phyloP scores from a whole-genome alignment of 805 yeast genomes.

The Nakazawaea wyomingensis region DNA sequence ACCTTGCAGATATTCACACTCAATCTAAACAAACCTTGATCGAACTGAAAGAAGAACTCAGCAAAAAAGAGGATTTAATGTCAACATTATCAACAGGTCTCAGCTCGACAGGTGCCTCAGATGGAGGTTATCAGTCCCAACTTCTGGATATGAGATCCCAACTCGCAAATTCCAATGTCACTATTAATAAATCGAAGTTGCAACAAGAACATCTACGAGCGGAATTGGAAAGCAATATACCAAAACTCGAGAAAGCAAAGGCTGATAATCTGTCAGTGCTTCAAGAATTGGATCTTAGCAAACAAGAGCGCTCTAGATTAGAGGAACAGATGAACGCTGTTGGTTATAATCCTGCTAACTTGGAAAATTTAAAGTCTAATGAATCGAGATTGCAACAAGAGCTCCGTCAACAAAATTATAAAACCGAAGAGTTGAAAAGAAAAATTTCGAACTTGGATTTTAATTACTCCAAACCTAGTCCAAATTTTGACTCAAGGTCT shows the following conservation, averaged over 20 bases:
- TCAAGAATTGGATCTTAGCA: constrained; percentile 38
- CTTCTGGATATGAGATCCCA: constrained; percentile 56
- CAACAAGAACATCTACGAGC: constrained; percentile 51
- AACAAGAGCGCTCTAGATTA: constrained; percentile 31
- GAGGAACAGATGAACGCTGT: constrained; percentile 38
- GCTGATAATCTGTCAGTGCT: constrained; percentile 37
- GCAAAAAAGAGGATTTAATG: constrained; percentile 68
- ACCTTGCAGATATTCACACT: constrained; percentile 41
- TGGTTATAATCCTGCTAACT: constrained; percentile 52
- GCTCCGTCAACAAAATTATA: constrained; percentile 36
- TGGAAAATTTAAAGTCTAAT: constrained; percentile 38
- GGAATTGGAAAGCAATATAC: constrained; percentile 40
- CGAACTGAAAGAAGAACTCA: constrained; percentile 39
- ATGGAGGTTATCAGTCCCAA: constrained; percentile 75
- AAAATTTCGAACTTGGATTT: constrained; percentile 73
- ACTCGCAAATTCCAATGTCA: constrained; percentile 47
- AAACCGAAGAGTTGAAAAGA: constrained; percentile 53
- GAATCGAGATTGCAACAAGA: constrained; percentile 41
- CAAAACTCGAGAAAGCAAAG: constrained; percentile 49
- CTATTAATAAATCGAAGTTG: constrained; percentile 54
- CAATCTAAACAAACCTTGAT: constrained; percentile 38
- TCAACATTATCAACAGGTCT: constrained; percentile 85
- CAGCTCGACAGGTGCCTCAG: constrained; percentile 72
- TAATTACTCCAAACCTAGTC: constrained; percentile 58
- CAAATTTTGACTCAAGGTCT: constrained; percentile 51